phyloP scores from a whole-genome alignment of 2,329 filamentous ascomycete species.

The Penicillium sclerotigenum region DNA sequence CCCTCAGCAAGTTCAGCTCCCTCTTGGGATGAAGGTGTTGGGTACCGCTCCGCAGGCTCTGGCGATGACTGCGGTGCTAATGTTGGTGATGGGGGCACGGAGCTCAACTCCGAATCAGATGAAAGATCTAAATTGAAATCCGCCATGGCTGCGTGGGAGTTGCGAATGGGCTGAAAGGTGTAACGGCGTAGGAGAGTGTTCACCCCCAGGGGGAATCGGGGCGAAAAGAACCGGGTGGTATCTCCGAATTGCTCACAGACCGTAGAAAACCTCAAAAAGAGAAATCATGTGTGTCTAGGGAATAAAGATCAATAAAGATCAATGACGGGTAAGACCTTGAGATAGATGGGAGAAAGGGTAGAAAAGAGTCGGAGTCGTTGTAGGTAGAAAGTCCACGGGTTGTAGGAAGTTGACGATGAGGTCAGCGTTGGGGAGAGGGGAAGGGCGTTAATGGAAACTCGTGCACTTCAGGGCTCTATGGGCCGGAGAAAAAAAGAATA shows the following conservation, averaged over 20 bases:
- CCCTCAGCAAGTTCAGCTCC: slow-evolving; percentile 23
- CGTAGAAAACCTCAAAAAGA: slow-evolving; percentile 3
- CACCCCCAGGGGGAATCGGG: neutral
- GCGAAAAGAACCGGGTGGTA: slow-evolving; percentile 6
- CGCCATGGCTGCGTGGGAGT: slow-evolving; percentile 22
- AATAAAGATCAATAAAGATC: slow-evolving; percentile 5
- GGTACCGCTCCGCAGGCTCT: slow-evolving; percentile 33
- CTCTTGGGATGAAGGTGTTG: slow-evolving; percentile 45
- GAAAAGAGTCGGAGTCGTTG: slow-evolving; percentile 26
- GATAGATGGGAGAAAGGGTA: slow-evolving; percentile 14
- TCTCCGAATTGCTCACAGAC: slow-evolving; percentile 9
- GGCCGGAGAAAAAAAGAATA: slow-evolving; percentile 1
- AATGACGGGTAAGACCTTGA: slow-evolving; percentile 8
- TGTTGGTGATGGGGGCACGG: slow-evolving; percentile 29
- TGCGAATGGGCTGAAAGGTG: slow-evolving; percentile 8
- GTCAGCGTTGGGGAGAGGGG: slow-evolving; percentile 16
- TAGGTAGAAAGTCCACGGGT: slow-evolving; percentile 20
- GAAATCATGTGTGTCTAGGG: slow-evolving; percentile 9
- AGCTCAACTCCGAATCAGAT: slow-evolving; percentile 44
- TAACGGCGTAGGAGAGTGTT: slow-evolving; percentile 10
- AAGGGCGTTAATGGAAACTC: slow-evolving; percentile 3
- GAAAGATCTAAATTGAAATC: slow-evolving; percentile 19
- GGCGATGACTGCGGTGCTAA: slow-evolving; percentile 39
- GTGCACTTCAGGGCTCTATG: slow-evolving; percentile 2
- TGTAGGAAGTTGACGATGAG: slow-evolving; percentile 22